phyloP scores from a whole-genome alignment of 2,329 filamentous ascomycete genomes.

The Aspergillus niger region DNA sequence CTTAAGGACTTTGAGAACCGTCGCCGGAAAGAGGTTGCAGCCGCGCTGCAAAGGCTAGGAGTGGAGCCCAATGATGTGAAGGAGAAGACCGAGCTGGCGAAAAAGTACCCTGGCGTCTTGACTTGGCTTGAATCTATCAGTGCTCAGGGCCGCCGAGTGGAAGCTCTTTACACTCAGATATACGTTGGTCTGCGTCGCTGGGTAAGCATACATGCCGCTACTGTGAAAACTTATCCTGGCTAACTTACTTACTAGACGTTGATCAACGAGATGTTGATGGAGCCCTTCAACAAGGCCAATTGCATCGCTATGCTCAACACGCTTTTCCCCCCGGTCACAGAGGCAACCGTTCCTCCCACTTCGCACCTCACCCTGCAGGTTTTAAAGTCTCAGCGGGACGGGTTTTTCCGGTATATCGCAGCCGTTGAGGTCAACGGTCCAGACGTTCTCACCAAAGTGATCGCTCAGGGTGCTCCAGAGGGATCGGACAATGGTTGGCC shows the following conservation, averaged over 20 bases:
- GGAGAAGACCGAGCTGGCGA: slow-evolving; percentile 52
- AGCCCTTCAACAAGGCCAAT: slow-evolving; percentile 65
- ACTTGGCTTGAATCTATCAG: slow-evolving; percentile 58
- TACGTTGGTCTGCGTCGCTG: slow-evolving; percentile 65
- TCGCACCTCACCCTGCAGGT: slow-evolving; percentile 54
- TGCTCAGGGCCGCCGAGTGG: slow-evolving; percentile 54
- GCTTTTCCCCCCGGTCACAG: slow-evolving; percentile 60
- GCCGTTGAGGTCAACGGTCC: slow-evolving; percentile 60
- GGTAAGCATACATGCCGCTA: slow-evolving; percentile 46
- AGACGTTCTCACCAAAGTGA: slow-evolving; percentile 54
- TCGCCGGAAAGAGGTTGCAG: slow-evolving; percentile 59
- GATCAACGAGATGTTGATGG: slow-evolving; percentile 65
- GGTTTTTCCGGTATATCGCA: slow-evolving; percentile 64
- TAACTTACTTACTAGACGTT: slow-evolving; percentile 51
- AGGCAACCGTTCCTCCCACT: slow-evolving; percentile 49
- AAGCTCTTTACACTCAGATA: slow-evolving; percentile 61
- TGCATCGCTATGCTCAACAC: slow-evolving; percentile 70
- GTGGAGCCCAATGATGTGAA: slow-evolving; percentile 53
- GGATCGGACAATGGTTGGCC: slow-evolving; percentile 61
- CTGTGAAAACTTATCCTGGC: slow-evolving; percentile 2
- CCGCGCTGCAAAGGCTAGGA: slow-evolving; percentile 56
- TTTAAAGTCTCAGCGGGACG: slow-evolving; percentile 60
- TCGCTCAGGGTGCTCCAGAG: slow-evolving; percentile 54
- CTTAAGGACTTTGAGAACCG: slow-evolving; percentile 64
- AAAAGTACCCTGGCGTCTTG: slow-evolving; percentile 56